Percentiles rank a stretch among this genome's conserved stretches.
Conservation (phyloP, 306 rosid genomes). For the Erythrophleum fordii region DNA sequence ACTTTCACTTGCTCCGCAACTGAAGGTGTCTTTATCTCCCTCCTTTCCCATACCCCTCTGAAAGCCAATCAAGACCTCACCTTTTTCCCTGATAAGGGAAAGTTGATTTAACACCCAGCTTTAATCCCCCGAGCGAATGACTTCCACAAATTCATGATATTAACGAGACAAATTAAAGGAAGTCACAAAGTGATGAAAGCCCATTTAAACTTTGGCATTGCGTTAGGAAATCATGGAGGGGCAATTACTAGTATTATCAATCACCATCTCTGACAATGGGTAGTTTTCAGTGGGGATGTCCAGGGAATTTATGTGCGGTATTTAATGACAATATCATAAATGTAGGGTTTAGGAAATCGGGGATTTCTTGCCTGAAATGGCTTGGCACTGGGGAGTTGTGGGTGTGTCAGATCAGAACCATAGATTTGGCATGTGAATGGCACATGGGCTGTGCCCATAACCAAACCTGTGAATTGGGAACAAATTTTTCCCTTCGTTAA, state of each 20-base stretch:
- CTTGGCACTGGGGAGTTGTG: slow-evolving; percentile 37
- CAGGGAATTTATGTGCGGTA: slow-evolving; percentile 48
- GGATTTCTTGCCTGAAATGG: slow-evolving; percentile 47
- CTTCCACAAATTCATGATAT: slow-evolving; percentile 46
- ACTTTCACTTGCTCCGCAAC: slow-evolving; percentile 54
- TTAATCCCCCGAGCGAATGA: slow-evolving; percentile 39
- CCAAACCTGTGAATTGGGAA: slow-evolving; percentile 27
- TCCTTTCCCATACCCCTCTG: slow-evolving; percentile 43
- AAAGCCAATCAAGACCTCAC: slow-evolving; percentile 56
- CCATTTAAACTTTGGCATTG: slow-evolving; percentile 40
- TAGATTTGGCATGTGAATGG: slow-evolving; percentile 41
- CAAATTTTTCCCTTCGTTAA: slow-evolving; percentile 7
- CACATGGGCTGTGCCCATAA: slow-evolving; percentile 50
- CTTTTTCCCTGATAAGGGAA: slow-evolving; percentile 43
- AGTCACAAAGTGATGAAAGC: neutral
- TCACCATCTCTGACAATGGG: slow-evolving; percentile 15
- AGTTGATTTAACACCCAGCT: slow-evolving; percentile 48
- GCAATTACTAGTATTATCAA: slow-evolving; percentile 19
- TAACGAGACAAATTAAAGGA: neutral
- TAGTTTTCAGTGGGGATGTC: slow-evolving; percentile 44
- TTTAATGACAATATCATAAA: slow-evolving; percentile 46
- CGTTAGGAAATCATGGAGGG: slow-evolving; percentile 35
- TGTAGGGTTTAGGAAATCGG: slow-evolving; percentile 45
- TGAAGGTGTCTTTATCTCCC: slow-evolving; percentile 57
- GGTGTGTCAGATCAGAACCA: slow-evolving; percentile 5